A percentile compares a stretch with the other conserved stretches of the same genome.
Evolutionary conservation across 495 filamentous ascomycete genomes (phyloP).

Genomic region (Choiromyces venosus): DNA sequence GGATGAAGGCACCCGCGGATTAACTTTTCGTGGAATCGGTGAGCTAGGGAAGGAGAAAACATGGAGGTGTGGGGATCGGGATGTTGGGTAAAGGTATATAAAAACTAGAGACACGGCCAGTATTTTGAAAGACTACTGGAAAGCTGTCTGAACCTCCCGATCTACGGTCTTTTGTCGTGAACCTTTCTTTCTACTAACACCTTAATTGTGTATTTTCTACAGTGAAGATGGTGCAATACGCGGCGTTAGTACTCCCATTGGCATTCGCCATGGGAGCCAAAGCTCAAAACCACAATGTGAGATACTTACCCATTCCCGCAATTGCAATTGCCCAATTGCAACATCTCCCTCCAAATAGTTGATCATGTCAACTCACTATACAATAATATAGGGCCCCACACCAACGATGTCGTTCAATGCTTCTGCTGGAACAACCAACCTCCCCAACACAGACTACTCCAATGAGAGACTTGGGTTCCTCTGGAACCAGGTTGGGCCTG

Average conservation of each 20-base stretch:
- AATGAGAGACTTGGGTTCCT: slow-evolving; percentile 45
- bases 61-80: not conserved
- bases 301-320: not conserved
- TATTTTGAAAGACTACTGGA: not conserved
- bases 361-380: not conserved
- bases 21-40: not conserved
- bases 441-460: slow-evolving; percentile 45
- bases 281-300: slow-evolving; percentile 1
- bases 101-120: not conserved
- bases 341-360: not conserved
- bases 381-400: slow-evolving; percentile 15
- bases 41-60: not conserved
- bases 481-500: slow-evolving; percentile 47
- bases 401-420: slow-evolving; percentile 44
- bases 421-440: slow-evolving; percentile 43
- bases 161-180: not conserved
- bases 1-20: not conserved
- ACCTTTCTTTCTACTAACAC: not conserved
- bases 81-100: not conserved
- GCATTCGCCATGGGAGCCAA: slow-evolving; percentile 21
- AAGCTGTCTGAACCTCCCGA: not conserved
- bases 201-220: not conserved
- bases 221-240: slow-evolving; percentile 25
- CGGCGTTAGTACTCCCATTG: slow-evolving; percentile 18
- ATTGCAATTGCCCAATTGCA: too few relatives aligned